A percentile compares a stretch with the other conserved stretches of the same genome.
These are phyloP conservation scores for Podila clonocystis DNA, from an alignment of 192 early-diverging fungal genomes.

Conservation along the genomic window DNA sequence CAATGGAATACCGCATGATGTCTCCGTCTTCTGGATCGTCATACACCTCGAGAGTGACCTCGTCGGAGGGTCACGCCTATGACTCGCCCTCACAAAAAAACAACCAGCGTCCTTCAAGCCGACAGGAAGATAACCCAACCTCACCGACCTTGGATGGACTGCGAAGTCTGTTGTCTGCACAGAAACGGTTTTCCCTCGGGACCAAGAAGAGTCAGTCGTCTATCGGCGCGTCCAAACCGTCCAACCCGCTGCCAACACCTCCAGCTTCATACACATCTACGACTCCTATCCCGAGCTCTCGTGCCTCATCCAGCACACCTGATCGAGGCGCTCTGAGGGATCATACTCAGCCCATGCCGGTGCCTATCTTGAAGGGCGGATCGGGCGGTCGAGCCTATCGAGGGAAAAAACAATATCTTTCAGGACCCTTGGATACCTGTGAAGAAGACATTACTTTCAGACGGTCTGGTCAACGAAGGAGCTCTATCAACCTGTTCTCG, in stretches of 20 bases:
- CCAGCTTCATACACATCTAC: conserved; percentile 24
- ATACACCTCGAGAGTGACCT: conserved; percentile 10
- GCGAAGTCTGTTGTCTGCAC: conserved; percentile 25
- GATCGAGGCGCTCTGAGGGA: conserved; percentile 8
- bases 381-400: conserved; percentile 24
- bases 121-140: conserved; percentile 26
- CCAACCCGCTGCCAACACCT: conserved; percentile 31
- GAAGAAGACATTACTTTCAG: conserved; percentile 3
- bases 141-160: conserved; percentile 30
- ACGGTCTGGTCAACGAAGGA: conserved; percentile 21
- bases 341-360: conserved; percentile 10
- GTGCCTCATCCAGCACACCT: conserved; percentile 16
- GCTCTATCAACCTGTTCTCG: conserved; percentile 27
- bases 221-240: background rate
- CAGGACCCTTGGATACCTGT: conserved; percentile 26
- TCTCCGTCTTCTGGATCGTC: background rate
- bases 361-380: conserved; percentile 20
- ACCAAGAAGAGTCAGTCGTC: conserved; percentile 17
- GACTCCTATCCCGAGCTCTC: background rate
- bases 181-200: conserved; percentile 28
- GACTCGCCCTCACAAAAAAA: background rate
- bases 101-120: conserved; percentile 21
- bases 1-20: conserved; percentile 9
- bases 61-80: conserved; percentile 7
- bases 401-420: conserved; percentile 11